phyloP scores from a whole-genome alignment of 495 filamentous ascomycete species.

The Hyaloscypha variabilis region DNA sequence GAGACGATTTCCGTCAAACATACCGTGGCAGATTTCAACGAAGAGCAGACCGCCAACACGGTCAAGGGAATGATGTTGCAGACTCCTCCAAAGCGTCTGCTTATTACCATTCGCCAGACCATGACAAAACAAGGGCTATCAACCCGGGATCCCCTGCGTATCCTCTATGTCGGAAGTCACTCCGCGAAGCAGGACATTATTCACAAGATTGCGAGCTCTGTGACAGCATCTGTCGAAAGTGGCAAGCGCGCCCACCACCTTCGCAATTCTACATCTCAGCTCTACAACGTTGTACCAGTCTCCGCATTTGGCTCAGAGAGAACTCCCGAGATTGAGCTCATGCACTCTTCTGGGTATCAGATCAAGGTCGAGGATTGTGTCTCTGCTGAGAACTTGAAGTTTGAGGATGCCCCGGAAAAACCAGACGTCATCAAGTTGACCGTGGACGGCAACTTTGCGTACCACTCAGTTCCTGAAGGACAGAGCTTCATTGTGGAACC shows the following conservation, averaged over 20 bases:
- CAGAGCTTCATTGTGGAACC: constrained; percentile 39
- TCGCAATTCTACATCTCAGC: constrained; percentile 44
- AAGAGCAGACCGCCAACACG: constrained; percentile 52
- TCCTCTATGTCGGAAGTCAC: constrained; percentile 69
- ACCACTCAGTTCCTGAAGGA: constrained; percentile 30
- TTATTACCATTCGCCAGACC: constrained; percentile 67
- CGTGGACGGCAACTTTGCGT: constrained; percentile 57
- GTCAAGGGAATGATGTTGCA: constrained; percentile 41
- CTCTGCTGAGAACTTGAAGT: constrained; percentile 49
- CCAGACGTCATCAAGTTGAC: constrained; percentile 50
- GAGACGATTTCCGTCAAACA: constrained; percentile 64
- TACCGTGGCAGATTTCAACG: constrained; percentile 60
- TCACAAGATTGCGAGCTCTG: constrained; percentile 74
- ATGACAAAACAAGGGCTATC: constrained; percentile 68
- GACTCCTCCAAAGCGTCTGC: constrained; percentile 41
- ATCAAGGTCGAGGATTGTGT: constrained; percentile 75
- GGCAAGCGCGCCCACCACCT: constrained; percentile 30
- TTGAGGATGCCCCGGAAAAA: constrained; percentile 34
- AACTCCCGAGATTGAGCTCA: constrained; percentile 72
- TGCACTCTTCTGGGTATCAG: constrained; percentile 67
- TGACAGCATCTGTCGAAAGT: constrained; percentile 43
- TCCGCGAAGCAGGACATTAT: constrained; percentile 68
- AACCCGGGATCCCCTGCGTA: constrained; percentile 65
- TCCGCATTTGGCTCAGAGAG: constrained; percentile 68
- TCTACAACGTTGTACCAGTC: constrained; percentile 74